Evolutionary conservation across 768 basidiomycete species (phyloP), one percentile per base, ranked within the genome.

Genomic region (Roridomyces roridus): DNA sequence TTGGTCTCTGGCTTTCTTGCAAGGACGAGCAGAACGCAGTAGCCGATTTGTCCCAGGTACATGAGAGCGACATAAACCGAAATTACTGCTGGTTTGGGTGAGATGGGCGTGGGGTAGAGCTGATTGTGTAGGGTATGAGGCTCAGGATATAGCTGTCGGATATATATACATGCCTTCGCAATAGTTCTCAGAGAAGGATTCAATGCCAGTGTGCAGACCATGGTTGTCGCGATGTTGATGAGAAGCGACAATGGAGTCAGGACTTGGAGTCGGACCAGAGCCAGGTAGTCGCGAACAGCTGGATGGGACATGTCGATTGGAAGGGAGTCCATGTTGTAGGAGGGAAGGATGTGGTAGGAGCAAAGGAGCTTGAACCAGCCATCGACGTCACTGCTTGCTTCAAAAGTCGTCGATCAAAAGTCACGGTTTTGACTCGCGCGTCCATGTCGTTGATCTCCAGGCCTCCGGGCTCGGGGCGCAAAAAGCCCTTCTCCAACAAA

Each of bases 171-270:
- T n/a, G n/a, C n/a, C n/a, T n/a, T n/a, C n/a, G n/a, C n/a, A n/a
- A n/a, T n/a, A n/a, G n/a, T n/a, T n/a, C 85, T 68, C 11, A 92
- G 78, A 21, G 84, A 85, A 0, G 94, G 94, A 18, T 76, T 81
- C 25, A 89, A 78, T 18, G 94, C 76, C 9, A 85, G 59, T 0
- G 87, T 70, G 67, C 94, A 96, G 5, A 92, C 81, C 31, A 89
- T 65, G 44, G 89, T 77, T 1, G 85, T 79, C 0, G 87, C 89
- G 39, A 96, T 85, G 66, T 91, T 91, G 54, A 95, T 84, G 62
- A 94, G 80, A 9, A 96, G 78, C 2, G 91, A 89, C 1, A 96
- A 77, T 0, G 94, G 94, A 0, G 94, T 94, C 42, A 95, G 74
- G 20, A 96, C 91, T 69, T 97, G 94, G 5, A 97, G 81, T 43